Evolutionary conservation across 2,329 filamentous ascomycete genomes (phyloP), one percentile per base, ranked within the genome.

Genomic region (Aspergillus texensis): DNA sequence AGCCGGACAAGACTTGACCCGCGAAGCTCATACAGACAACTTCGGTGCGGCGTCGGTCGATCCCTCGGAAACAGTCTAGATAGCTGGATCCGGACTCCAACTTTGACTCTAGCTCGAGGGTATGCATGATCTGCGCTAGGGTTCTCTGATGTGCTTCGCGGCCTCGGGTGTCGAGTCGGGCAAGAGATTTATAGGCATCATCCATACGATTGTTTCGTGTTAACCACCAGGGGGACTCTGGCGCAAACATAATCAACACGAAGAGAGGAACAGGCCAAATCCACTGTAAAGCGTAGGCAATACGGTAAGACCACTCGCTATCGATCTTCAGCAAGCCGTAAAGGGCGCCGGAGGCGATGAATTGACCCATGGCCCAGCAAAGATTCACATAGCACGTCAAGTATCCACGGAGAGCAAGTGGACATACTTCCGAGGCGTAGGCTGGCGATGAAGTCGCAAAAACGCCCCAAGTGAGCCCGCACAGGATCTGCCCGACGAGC

Each of bases 401-500:
- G 55, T 77, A 76, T 0, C 70, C 69, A 16, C 71, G 70, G 24
- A 73, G 60, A n/a, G 66, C 68, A 8, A 71, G 68, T 1, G 72
- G 70, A 45, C 72, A 74, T 19, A 74, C 70, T 61, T 74, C 71
- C 3, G 72, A 74, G 11, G 71, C 71, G 24, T 74, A 74, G 1
- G 72, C 70, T 63, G 71, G 63, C 10, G 70, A 70, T 14, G 71
- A 63, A 21, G 71, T 73, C 3, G 71, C 70, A 41, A 75, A 76
- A 8, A 76, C 70, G 45, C 75, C 75, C 75, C 75, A 76, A 1
- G 78, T 75, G n/a, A 81, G 67, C 34, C 79, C 78, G 61, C 81
- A 84, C 12, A 86, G 70, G 63, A 85, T 74, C 60, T 83, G 77
- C 6, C 81, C 82, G 6, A 81, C 75, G 2, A 84, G 71, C 39